These are phyloP conservation scores for Anthostomella pinea DNA, from an alignment of 2,329 filamentous ascomycete genomes.

Conservation along the genomic window DNA sequence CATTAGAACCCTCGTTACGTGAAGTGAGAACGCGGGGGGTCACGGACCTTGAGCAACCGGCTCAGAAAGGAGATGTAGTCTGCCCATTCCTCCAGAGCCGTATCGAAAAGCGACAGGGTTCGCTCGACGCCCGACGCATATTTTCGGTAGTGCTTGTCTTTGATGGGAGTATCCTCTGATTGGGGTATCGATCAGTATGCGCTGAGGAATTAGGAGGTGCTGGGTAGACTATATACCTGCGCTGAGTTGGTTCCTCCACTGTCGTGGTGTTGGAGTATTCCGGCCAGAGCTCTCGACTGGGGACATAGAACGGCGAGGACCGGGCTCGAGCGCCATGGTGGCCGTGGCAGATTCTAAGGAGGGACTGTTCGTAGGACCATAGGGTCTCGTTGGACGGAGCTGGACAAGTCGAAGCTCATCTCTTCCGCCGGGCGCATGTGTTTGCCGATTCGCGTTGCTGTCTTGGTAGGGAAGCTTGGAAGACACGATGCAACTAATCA, in stretches of 20 bases:
- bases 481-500: conserved; percentile 23
- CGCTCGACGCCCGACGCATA: conserved; percentile 88
- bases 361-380: conserved; percentile 25
- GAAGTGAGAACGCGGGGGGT: conserved; percentile 2
- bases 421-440: conserved; percentile 24
- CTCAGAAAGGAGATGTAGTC: conserved; percentile 98
- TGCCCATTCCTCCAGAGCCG: conserved; percentile 94
- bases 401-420: conserved; percentile 25
- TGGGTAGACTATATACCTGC: conserved; percentile 58
- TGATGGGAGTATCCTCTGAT: conserved; percentile 53
- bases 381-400: conserved; percentile 18
- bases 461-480: no score
- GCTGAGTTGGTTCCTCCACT: conserved; percentile 74
- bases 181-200: conserved; percentile 13
- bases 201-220: conserved; percentile 1
- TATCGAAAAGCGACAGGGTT: conserved; percentile 86
- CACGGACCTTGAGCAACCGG: conserved; percentile 75
- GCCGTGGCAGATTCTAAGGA: conserved; percentile 26
- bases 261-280: conserved; percentile 69
- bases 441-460: conserved; percentile 12
- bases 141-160: conserved; percentile 73
- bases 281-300: conserved; percentile 84
- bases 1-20: conserved; percentile 23
- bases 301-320: conserved; percentile 59
- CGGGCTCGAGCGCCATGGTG: conserved; percentile 63